These are phyloP conservation scores for Talaromyces sp. DNA, from an alignment of 2,329 filamentous ascomycete genomes.

Conservation along the genomic window DNA sequence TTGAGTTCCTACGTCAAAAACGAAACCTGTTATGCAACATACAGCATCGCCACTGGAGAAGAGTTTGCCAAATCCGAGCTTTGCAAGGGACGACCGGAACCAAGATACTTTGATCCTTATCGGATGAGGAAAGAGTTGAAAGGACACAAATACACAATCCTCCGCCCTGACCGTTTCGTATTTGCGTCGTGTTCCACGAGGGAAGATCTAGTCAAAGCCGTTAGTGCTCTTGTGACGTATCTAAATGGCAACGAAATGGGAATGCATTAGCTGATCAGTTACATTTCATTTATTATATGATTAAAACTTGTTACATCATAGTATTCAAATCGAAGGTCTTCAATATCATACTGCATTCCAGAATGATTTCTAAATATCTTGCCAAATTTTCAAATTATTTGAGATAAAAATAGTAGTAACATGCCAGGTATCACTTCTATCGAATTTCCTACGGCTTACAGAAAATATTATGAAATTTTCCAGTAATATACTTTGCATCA, in stretches of 20 bases:
- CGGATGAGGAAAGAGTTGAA: conserved; percentile 25
- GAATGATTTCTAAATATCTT: too few species aligned
- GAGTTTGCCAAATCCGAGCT: conserved; percentile 30
- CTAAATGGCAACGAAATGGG: not conserved
- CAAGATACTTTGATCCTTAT: conserved; percentile 28
- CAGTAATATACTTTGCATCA: too few species aligned
- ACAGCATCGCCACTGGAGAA: conserved; percentile 26
- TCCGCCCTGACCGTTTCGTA: conserved; percentile 35
- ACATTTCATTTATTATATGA: not conserved
- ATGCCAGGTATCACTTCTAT: too few species aligned
- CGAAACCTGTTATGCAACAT: not conserved
- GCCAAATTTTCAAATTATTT: too few species aligned
- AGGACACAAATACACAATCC: conserved; percentile 28
- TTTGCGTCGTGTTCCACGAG: conserved; percentile 31
- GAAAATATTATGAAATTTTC: too few species aligned
- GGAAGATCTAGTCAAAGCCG: conserved; percentile 21
- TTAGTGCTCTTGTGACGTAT: not conserved
- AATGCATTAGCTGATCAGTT: not conserved
- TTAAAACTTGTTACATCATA: too few species aligned
- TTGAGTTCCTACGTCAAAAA: not conserved
- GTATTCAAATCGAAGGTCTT: too few species aligned
- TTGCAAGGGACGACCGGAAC: conserved; percentile 29
- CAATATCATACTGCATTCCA: too few species aligned
- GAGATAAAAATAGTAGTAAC: too few species aligned
- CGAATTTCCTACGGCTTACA: too few species aligned